Base-by-base conservation (phyloP, 129 eudicot species). In the Chrysanthemum seticuspe region DNA sequence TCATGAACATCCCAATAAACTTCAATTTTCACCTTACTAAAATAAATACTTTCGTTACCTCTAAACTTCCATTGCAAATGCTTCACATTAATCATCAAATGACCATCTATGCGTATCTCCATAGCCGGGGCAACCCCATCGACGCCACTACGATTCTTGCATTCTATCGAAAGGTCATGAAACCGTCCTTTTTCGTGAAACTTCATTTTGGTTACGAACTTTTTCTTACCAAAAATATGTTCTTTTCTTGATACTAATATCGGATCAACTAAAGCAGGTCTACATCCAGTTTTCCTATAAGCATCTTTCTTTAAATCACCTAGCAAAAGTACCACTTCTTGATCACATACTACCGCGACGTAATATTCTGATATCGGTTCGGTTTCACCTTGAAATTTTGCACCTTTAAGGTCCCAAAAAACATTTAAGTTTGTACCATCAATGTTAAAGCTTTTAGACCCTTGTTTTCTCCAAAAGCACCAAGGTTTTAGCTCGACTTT, bases 401-500 rank as follows among this genome's bases (percentile, higher is more conserved):
- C 98, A 12, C 83, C 67, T 70, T 85, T 90, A 1, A 94, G 85
- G 76, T 94, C 97, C 98, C 98, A 94, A 67, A 87, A 91, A 3
- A 94, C 76, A 18, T 85, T 86, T 0, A 94, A 74, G 6, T 68
- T 58, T 64, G 71, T 81, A 27, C 85, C 87, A 21, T 82, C 92
- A 3, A 87, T 87, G 0, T 14, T 52, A 36, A 90, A 87, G 2
- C 87, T 82, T 74, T 94, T 94, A 1, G 87, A 84, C 21, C 98
- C 98, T 59, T 94, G 98, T 62, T 94, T 94, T 73, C 87, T 79
- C 98, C 98, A 94, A 66, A 94, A 94, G 64, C 85, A 83, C 97
- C 97, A 94, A 18, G 98, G 98, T 68, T 94, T 94, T 55, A 94
- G 82, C 91, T 94, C 98, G 23, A 94, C 88, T 73, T 94, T 94